Evolutionary conservation across 257 asterid genomes (phyloP).

Genomic region (Nicotiana benthamiana): DNA sequence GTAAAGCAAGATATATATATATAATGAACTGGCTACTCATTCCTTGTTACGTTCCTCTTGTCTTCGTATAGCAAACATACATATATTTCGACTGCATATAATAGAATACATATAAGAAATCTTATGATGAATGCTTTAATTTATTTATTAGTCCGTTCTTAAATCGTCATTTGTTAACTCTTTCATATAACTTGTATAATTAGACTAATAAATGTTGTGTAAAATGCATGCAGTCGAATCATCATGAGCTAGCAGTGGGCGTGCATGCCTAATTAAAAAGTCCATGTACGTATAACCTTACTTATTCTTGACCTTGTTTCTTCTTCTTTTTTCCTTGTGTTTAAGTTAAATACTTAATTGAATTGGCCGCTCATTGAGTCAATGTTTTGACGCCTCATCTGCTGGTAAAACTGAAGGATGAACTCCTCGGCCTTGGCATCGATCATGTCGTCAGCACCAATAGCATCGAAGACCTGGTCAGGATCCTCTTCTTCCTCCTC

Average conservation of each 20-base stretch:
- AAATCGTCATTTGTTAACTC: background rate
- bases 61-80: background rate
- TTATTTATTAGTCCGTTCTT: background rate
- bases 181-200: background rate
- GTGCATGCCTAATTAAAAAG: background rate
- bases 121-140: background rate
- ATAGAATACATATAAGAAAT: background rate
- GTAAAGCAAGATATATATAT: background rate
- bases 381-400: conserved; percentile 34
- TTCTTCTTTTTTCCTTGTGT: background rate
- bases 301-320: background rate
- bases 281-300: background rate
- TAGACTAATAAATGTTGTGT: background rate
- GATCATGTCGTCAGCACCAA: conserved; percentile 50
- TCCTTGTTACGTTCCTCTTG: background rate
- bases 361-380: conserved; percentile 3
- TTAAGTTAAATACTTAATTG: background rate
- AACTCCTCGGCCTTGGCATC: conserved; percentile 60
- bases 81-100: background rate
- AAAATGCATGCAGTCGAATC: background rate
- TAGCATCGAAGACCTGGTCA: conserved; percentile 51
- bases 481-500: conserved; percentile 34
- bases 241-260: background rate
- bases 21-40: background rate
- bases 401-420: conserved; percentile 53